Base-by-base conservation (phyloP, 331 rosid genomes). In the Arachis monticola region DNA sequence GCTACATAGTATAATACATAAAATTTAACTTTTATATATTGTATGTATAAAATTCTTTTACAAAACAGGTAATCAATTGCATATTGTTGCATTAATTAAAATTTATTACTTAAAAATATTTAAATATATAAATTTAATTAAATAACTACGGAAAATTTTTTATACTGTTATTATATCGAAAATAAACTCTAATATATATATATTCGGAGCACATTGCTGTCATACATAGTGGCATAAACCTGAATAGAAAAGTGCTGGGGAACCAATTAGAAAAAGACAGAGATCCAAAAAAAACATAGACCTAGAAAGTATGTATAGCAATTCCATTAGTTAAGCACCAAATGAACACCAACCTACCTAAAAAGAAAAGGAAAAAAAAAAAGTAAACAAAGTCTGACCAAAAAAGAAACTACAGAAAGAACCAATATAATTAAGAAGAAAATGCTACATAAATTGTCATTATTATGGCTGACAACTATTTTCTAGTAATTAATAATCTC, bases 231-330 rank as follows among this genome's bases (percentile, higher is more conserved):
- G 57, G 59, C 51, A 73, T 78, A 62, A 67, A 51, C 72, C 77
- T 30, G 70, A 73, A 67, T 31, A 53, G 38, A 41, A 48, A 59
- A 65, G 44, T 50, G 76, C 30, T 35, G 10, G 72, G 42, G 38
- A 70, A 58, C 35, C 70, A 50, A 79, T 76, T 61, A 72, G 72
- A 72, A 76, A 48, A 63, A 38, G 77, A 62, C 60, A 46, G 48
- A 42, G 27, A 53, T 27, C 52, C 55, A 71, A 50, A 51, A 53
- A 27, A 11, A 72, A 72, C 12, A 63, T 60, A 51, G 38, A 30
- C 67, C 44, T 57, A 41, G 70, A 50, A 47, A 35, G 67, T 69
- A 35, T 57, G 60, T 60, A 46, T 58, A 51, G 71, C 42, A 65
- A 72, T 62, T 69, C 71, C 77, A 59, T 58, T 76, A 47, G 10